Base-by-base conservation (phyloP, 75 land plant species). In the Picea sitchensis region DNA sequence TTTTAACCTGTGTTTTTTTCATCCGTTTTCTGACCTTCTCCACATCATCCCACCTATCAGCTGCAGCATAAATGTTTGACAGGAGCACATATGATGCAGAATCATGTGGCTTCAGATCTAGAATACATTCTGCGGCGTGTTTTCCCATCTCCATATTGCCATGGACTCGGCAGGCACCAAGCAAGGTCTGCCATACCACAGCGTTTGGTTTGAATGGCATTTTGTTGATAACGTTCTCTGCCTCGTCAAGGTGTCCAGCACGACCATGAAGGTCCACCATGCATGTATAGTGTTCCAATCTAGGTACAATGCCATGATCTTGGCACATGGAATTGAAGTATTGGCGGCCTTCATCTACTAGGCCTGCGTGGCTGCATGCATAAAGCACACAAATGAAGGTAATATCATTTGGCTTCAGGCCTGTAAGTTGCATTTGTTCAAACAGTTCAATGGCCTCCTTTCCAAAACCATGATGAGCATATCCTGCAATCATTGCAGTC, bases 361-460 rank as follows among this genome's bases (percentile, higher is more conserved):
- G 44, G 54, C 88, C 90, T 47, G 81, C 78, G 31, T 85, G 88
- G 69, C 90, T 86, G 58, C 90, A 88, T 34, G 90, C 86, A 54
- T 36, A 78, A 54, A 84, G 61, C 3, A 84, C 81, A 14, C 85
- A 84, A 34, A 88, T 59, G 73, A 85, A 88, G 2, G 88, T 83
- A 18, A 88, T 65, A 21, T 80, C 60, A 56, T 86, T 81, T 14
- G 88, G 85, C 69, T 57, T 68, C 17, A 62, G 59, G 31, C 36
- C 61, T 14, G 60, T 32, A 65, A 21, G 59, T 78, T 83, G 83
- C 89, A 88, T 83, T 6, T 54, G 14, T 7, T 69, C 8, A 72
- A 88, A 86, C 54, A 88, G 57, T 8, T 84, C 51, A 30, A 86
- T 75, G 14, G 86, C 90, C 21, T 77, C 73, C 64, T 83, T 65